Percentiles rank a stretch among this genome's conserved stretches.
Conservation (phyloP, 352 stramenopile genomes). For the Phytophthora brassicae region DNA sequence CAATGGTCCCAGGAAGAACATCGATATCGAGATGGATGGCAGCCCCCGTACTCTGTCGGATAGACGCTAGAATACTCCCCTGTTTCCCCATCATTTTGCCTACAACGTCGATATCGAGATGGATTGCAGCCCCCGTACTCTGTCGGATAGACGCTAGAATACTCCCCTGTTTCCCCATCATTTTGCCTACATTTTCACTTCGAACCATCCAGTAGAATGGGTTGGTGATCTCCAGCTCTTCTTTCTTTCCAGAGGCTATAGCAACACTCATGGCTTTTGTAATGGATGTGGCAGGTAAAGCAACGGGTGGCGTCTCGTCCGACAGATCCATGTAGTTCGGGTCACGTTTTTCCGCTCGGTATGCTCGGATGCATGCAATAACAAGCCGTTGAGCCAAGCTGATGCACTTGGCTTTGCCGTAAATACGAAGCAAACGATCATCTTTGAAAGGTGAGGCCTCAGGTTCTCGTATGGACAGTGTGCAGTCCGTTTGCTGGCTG, state of each 20-base stretch:
- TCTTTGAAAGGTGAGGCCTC: slow-evolving; percentile 48
- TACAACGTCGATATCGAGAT: slow-evolving; percentile 46
- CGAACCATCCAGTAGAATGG: slow-evolving; percentile 54
- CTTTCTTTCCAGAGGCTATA: slow-evolving; percentile 19
- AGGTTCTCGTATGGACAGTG: slow-evolving; percentile 51
- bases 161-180: slow-evolving; percentile 57
- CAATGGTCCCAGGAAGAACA: slow-evolving; percentile 44
- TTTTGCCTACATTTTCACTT: slow-evolving; percentile 50
- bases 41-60: slow-evolving; percentile 46
- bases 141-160: slow-evolving; percentile 50
- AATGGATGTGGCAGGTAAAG: slow-evolving; percentile 41
- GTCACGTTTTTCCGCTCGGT: slow-evolving; percentile 44
- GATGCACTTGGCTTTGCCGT: slow-evolving; percentile 59
- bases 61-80: slow-evolving; percentile 45
- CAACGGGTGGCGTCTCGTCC: slow-evolving; percentile 22
- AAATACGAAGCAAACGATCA: slow-evolving; percentile 58
- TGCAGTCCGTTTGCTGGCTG: slow-evolving; percentile 48
- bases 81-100: slow-evolving; percentile 64
- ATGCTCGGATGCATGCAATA: slow-evolving; percentile 54
- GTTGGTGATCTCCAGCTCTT: slow-evolving; percentile 27
- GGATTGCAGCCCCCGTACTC: slow-evolving; percentile 45
- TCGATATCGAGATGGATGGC: slow-evolving; percentile 47
- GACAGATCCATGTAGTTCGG: slow-evolving; percentile 55
- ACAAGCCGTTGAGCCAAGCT: slow-evolving; percentile 63
- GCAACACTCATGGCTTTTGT: slow-evolving; percentile 44